Percentiles rank a stretch among this genome's conserved stretches.
Conservation (phyloP, 2,329 filamentous ascomycete species). For the Pseudocercospora pini-densiflorae region DNA sequence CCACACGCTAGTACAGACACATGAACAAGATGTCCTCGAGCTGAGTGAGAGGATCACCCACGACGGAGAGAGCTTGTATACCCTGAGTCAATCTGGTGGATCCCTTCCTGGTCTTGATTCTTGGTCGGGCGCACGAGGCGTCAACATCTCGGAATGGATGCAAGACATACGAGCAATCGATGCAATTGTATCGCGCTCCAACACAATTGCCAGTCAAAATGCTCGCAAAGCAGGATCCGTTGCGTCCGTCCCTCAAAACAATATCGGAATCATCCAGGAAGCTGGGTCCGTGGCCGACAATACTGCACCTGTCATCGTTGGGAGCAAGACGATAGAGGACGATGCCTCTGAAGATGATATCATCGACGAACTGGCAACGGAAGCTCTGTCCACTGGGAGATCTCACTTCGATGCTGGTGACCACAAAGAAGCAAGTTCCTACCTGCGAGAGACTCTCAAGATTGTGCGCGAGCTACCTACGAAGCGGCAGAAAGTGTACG, state of each 20-base stretch:
- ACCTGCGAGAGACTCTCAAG: constrained; percentile 36
- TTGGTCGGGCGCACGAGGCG: background rate
- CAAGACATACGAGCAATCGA: constrained; percentile 12
- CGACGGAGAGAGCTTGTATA: too few species aligned
- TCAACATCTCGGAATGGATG: constrained; percentile 18
- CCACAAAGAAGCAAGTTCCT: constrained; percentile 34
- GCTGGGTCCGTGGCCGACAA: too few species aligned
- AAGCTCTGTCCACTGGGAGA: constrained; percentile 33
- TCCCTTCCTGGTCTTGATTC: background rate
- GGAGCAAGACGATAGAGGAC: background rate
- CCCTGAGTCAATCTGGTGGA: too few species aligned
- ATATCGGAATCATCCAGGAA: too few species aligned
- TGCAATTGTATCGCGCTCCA: background rate
- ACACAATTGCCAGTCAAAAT: too few species aligned
- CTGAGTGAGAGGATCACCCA: too few species aligned
- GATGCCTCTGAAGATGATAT: constrained; percentile 34
- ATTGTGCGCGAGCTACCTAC: constrained; percentile 31
- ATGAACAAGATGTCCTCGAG: background rate
- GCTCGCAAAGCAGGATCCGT: background rate
- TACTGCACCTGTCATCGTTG: background rate
- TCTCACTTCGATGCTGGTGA: constrained; percentile 32
- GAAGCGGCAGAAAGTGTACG: constrained; percentile 30
- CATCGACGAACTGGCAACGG: constrained; percentile 32
- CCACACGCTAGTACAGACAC: background rate
- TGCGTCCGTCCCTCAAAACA: too few species aligned